phyloP scores from a whole-genome alignment of 2,329 filamentous ascomycete genomes.

The Lachnellula cervina region DNA sequence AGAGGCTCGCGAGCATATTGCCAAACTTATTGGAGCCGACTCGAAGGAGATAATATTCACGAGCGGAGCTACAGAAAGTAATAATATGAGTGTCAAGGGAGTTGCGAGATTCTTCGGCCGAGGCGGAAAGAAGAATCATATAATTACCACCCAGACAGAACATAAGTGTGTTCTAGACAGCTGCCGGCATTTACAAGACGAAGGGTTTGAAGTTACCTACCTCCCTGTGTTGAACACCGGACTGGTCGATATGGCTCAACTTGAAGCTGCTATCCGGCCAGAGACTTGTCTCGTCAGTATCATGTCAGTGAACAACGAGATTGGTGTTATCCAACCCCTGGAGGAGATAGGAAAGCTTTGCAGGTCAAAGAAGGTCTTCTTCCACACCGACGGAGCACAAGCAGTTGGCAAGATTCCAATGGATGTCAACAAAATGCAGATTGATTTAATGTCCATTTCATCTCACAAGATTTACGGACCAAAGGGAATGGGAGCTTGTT shows the following conservation, averaged over 20 bases:
- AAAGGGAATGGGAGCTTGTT: constrained; percentile 95
- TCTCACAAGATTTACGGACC: constrained; percentile 98
- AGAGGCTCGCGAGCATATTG: constrained; percentile 76
- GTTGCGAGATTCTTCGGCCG: constrained; percentile 93
- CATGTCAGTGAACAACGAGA: constrained; percentile 99
- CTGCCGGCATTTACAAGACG: constrained; percentile 92
- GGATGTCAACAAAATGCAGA: constrained; percentile 96
- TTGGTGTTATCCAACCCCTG: constrained; percentile 96
- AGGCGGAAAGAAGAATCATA: constrained; percentile 94
- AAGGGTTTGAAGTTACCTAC: constrained; percentile 96
- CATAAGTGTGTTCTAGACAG: constrained; percentile 99
- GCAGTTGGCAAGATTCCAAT: constrained; percentile 98
- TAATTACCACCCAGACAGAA: constrained; percentile 95
- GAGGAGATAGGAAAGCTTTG: constrained; percentile 92
- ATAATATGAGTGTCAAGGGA: constrained; percentile 99
- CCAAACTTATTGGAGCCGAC: constrained; percentile 84
- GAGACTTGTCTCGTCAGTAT: constrained; percentile 92
- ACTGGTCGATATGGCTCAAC: constrained; percentile 75
- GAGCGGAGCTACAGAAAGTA: constrained; percentile 95
- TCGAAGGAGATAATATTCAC: constrained; percentile 99
- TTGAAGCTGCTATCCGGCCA: constrained; percentile 83
- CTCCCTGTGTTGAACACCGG: constrained; percentile 84
- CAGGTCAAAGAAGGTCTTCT: constrained; percentile 88
- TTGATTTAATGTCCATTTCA: constrained; percentile 98
- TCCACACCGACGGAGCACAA: constrained; percentile 95